These are phyloP conservation scores for Citrullus colocynthis DNA, from an alignment of 306 rosid genomes.

Conservation along the genomic window DNA sequence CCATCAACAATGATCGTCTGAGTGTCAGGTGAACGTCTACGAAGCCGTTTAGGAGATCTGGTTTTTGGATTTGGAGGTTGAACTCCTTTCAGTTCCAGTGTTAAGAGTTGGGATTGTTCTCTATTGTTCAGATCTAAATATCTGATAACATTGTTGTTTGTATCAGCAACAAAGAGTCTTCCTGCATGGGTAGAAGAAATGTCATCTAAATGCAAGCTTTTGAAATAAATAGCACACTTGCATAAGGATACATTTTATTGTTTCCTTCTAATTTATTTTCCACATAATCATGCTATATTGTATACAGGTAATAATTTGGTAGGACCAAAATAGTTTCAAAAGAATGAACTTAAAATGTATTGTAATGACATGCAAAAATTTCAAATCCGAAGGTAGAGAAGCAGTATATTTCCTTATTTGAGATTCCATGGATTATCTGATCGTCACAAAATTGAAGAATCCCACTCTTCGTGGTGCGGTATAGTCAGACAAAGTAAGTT, in stretches of 20 bases:
- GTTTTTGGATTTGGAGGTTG: constrained; percentile 60
- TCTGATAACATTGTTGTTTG: constrained; percentile 81
- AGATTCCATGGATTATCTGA: background rate
- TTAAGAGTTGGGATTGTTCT: constrained; percentile 34
- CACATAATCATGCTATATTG: background rate
- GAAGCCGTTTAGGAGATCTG: constrained; percentile 52
- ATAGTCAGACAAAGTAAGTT: background rate
- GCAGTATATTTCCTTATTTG: background rate
- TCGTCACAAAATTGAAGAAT: background rate
- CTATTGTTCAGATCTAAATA: constrained; percentile 48
- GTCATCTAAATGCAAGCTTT: background rate
- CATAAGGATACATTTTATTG: background rate
- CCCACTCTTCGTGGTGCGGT: background rate
- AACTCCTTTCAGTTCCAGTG: constrained; percentile 79
- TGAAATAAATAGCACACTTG: background rate
- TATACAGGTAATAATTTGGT: background rate
- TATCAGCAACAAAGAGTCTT: constrained; percentile 76
- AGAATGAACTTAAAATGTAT: background rate
- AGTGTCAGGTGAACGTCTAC: constrained; percentile 71
- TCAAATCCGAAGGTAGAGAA: background rate
- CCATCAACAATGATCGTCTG: constrained; percentile 42
- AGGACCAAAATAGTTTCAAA: background rate
- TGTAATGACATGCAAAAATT: background rate
- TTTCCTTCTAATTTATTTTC: background rate
- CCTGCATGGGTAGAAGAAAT: constrained; percentile 34